These are phyloP conservation scores for Phaeosphaeria sp. DNA, from an alignment of 2,329 filamentous ascomycete species.

Conservation along the genomic window DNA sequence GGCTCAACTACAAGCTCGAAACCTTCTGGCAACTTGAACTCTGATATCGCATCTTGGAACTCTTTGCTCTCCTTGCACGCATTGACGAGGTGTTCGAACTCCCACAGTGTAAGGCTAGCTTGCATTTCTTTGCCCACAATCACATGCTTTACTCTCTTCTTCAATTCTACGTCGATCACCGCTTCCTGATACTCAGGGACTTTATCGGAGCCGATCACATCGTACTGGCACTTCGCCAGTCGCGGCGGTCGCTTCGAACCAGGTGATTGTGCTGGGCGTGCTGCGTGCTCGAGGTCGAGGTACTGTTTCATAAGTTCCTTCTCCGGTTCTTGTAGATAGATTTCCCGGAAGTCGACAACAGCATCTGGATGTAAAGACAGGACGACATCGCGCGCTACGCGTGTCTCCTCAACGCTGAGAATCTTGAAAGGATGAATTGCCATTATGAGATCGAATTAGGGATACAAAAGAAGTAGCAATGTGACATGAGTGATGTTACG, in stretches of 20 bases:
- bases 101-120: constrained; percentile 57
- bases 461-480: not conserved
- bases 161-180: constrained; percentile 56
- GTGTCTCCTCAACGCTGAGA: constrained; percentile 63
- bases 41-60: constrained; percentile 59
- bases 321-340: constrained; percentile 59
- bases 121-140: constrained; percentile 57
- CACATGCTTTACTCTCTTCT: constrained; percentile 53
- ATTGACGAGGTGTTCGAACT: constrained; percentile 43
- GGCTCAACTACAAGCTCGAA: constrained; percentile 64
- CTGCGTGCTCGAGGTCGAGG: constrained; percentile 56
- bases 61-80: constrained; percentile 60
- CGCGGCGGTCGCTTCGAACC: constrained; percentile 56
- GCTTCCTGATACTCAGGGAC: constrained; percentile 63
- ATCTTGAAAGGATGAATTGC: constrained; percentile 62
- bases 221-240: constrained; percentile 63
- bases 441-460: constrained; percentile 25
- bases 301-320: constrained; percentile 58
- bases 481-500: not conserved
- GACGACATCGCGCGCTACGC: constrained; percentile 58
- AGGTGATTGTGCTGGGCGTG: constrained; percentile 45
- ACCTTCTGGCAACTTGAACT: constrained; percentile 61
- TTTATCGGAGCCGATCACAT: constrained; percentile 60
- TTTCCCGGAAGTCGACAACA: constrained; percentile 57
- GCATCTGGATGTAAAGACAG: constrained; percentile 48